Evolutionary conservation across 192 early-diverging fungal genomes (phyloP).

Genomic region (Entrophospora sp.): DNA sequence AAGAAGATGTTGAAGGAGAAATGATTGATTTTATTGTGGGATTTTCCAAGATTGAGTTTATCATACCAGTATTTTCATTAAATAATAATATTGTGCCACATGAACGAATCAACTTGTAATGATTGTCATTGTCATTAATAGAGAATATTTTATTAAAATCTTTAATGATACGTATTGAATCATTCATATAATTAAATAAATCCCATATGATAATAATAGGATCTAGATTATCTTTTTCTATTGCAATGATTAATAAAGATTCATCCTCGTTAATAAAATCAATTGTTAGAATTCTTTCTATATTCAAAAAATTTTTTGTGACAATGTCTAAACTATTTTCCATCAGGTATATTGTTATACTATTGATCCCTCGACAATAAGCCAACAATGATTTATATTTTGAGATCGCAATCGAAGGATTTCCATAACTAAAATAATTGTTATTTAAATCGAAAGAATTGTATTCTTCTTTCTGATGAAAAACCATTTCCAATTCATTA

Average conservation of each 20-base stretch:
- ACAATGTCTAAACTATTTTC: slow-evolving; percentile 3
- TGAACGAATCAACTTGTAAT: neutral
- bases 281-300: neutral
- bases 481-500: neutral
- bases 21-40: neutral
- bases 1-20: neutral
- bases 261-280: slow-evolving; percentile 16
- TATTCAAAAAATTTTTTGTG: neutral
- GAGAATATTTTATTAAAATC: neutral
- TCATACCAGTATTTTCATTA: neutral
- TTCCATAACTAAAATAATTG: slow-evolving; percentile 6
- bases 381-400: neutral
- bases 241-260: neutral
- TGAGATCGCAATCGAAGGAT: neutral
- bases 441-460: neutral
- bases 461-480: neutral
- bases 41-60: neutral
- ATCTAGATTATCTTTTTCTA: neutral
- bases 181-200: neutral
- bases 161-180: neutral
- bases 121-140: neutral
- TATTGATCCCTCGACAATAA: neutral
- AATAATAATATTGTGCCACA: neutral
- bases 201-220: neutral
- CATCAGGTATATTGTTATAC: neutral